These are phyloP conservation scores for Phytopythium aichiense DNA, from an alignment of 352 stramenopile species.

Conservation along the genomic window DNA sequence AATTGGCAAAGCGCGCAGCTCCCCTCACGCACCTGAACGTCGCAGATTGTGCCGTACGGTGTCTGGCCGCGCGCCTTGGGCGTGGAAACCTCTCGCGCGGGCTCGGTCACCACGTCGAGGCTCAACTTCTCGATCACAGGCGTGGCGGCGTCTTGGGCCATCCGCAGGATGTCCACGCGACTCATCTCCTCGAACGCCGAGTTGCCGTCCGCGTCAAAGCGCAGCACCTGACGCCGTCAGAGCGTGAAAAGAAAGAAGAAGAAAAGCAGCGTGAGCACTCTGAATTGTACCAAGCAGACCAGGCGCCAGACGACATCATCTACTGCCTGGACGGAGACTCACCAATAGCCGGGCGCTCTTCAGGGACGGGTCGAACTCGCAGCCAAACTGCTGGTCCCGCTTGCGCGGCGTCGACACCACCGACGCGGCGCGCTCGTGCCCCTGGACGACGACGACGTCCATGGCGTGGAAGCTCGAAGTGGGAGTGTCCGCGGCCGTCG, in stretches of 20 bases:
- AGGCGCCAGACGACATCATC: too few relatives aligned
- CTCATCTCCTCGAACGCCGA: conserved; percentile 48
- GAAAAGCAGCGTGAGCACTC: background rate
- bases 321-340: background rate
- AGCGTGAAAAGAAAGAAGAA: too few relatives aligned
- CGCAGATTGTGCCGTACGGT: conserved; percentile 16
- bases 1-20: background rate
- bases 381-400: conserved; percentile 19
- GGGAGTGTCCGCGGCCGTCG: background rate
- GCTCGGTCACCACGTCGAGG: conserved; percentile 1
- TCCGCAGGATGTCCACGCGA: conserved; percentile 47
- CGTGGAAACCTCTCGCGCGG: conserved; percentile 3
- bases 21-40: conserved; percentile 16
- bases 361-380: conserved; percentile 32
- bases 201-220: conserved; percentile 41
- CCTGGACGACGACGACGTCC: conserved; percentile 4
- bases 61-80: conserved; percentile 14
- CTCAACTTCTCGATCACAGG: conserved; percentile 13
- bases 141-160: conserved; percentile 46
- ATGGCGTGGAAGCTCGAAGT: conserved; percentile 6
- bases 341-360: conserved; percentile 37
- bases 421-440: background rate
- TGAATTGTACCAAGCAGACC: background rate
- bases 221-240: conserved; percentile 14
- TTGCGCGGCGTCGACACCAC: background rate